Evolutionary conservation across 192 early-diverging fungal species (phyloP), one percentile per base, ranked within the genome.

Genomic region (Coemansia sp.): DNA sequence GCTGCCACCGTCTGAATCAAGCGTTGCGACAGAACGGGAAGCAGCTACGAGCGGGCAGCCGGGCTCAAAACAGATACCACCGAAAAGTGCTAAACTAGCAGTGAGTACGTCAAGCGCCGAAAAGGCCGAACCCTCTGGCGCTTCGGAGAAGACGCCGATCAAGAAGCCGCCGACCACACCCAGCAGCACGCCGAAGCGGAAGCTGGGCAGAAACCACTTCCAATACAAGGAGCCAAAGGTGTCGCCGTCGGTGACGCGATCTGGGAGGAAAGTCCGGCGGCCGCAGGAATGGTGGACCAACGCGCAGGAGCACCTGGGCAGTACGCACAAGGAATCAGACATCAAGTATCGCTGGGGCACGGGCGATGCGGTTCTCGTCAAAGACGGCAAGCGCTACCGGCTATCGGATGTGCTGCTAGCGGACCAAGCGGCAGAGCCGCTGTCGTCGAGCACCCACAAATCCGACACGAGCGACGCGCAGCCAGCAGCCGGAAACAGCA

Each of bases 241-340:
- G 29, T 28, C 48, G 2, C 35, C 60, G 14, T 62, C 71, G 2
- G 48, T 67, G 1, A 75, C 71, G 27, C 71, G 71, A 5, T 75
- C 71, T 3, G 71, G 71, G 14, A 43, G 71, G 40, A 75, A 67
- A 38, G 57, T 75, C 15, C 59, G 50, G 11, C 47, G 27, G 43
- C 71, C 71, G 11, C 52, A 67, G 28, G 64, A 75, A 10, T 75
- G 71, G 71, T 75, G 71, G 71, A 63, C 71, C 15, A 67, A 75
- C 17, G 71, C 71, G 23, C 60, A 63, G 41, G 71, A 67, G 23
- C 71, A 63, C 11, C 27, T 75, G 38, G 44, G 29, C 22, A 60
- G 21, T 27, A 27, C 49, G 8, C 55, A 75, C 53, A 50, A 59
- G 31, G 60, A 67, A 27, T 53, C 60, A 2, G 43, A 46, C 7